Evolutionary conservation across 441 rosid genomes (phyloP).

Genomic region (Corymbia citriodora): DNA sequence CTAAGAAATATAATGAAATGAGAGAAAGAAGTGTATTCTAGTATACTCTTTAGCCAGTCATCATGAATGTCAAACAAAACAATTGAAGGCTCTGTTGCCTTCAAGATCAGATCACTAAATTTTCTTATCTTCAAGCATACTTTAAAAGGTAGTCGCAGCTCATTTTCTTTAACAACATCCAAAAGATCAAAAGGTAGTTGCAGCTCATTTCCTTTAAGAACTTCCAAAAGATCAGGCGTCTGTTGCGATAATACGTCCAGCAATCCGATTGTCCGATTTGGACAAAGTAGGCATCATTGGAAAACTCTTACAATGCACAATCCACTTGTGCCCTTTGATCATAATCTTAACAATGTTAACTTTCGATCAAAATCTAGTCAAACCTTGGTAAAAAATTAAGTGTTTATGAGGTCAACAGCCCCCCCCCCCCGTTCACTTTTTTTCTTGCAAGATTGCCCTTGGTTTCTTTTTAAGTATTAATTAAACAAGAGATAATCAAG

Average conservation of each 20-base stretch:
- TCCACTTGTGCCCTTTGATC: background rate
- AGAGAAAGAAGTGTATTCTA: conserved; percentile 81
- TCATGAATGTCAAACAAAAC: conserved; percentile 83
- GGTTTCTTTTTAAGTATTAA: background rate
- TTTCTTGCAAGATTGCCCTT: background rate
- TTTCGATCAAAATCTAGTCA: background rate
- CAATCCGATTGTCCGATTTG: background rate
- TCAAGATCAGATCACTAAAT: conserved; percentile 25
- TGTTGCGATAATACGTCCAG: background rate
- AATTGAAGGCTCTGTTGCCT: conserved; percentile 52
- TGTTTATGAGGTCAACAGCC: no score
- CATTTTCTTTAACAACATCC: no score
- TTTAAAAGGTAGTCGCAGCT: background rate
- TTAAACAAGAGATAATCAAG: background rate
- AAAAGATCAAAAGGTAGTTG: no score
- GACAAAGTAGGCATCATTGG: background rate
- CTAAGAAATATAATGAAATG: conserved; percentile 84
- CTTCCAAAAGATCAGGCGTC: background rate
- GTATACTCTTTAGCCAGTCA: conserved; percentile 87
- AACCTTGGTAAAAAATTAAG: background rate
- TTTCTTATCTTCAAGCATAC: background rate
- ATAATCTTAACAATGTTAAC: background rate
- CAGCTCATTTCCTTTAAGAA: no score
- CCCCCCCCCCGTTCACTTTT: no score
- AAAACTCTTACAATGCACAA: background rate